These are phyloP conservation scores for Ambispora gerdemannii DNA, from an alignment of 192 early-diverging fungal species.

Conservation along the genomic window DNA sequence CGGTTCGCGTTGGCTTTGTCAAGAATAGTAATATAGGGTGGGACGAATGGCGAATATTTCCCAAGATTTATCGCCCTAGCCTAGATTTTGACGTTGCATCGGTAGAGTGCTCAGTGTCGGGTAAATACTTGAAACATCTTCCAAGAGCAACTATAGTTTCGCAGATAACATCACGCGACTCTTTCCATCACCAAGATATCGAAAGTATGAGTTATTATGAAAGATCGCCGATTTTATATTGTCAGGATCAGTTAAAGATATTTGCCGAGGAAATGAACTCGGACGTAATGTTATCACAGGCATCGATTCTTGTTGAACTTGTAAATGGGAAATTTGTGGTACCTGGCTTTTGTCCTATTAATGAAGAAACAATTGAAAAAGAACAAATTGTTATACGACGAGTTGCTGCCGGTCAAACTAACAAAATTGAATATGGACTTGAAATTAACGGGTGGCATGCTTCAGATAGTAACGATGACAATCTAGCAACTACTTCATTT, in stretches of 20 bases:
- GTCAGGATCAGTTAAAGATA: neutral
- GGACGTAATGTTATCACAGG: neutral
- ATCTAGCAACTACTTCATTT: too few relatives aligned
- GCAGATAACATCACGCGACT: neutral
- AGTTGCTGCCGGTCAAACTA: too few relatives aligned
- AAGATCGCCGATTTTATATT: neutral
- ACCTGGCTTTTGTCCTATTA: neutral
- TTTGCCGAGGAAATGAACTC: neutral
- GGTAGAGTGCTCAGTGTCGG: conserved; percentile 43
- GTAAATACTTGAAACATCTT: conserved; percentile 28
- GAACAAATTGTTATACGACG: too few relatives aligned
- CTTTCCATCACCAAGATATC: too few relatives aligned
- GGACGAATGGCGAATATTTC: conserved; percentile 28
- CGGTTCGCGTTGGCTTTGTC: conserved; percentile 39
- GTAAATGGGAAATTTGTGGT: neutral
- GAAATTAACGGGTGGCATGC: too few relatives aligned
- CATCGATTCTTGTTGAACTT: neutral
- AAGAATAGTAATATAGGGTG: conserved; percentile 36
- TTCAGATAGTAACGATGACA: too few relatives aligned
- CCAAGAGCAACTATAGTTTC: neutral
- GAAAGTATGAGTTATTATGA: neutral
- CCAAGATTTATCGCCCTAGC: conserved; percentile 33
- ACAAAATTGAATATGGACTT: too few relatives aligned
- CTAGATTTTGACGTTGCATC: conserved; percentile 33
- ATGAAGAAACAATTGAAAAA: too few relatives aligned